Percentiles rank a stretch among this genome's conserved stretches.
phyloP scores from a whole-genome alignment of 306 rosid species.

The Lablab purpureus region DNA sequence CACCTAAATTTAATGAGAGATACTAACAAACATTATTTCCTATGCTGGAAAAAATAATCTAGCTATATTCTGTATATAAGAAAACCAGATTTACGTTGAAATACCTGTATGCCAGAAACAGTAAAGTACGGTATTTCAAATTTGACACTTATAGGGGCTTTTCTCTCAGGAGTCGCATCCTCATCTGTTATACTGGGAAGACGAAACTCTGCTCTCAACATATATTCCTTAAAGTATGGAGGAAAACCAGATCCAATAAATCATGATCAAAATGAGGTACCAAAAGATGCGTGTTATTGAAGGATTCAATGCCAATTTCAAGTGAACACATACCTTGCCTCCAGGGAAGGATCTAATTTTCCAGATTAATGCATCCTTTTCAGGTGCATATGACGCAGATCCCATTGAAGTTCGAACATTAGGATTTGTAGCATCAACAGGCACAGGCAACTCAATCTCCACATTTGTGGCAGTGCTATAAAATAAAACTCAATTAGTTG shows the following conservation, averaged over 20 bases:
- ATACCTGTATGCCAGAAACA: constrained; percentile 93
- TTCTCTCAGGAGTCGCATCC: constrained; percentile 85
- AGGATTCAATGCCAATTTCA: constrained; percentile 38
- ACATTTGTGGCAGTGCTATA: constrained; percentile 95
- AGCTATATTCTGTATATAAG: constrained; percentile 29
- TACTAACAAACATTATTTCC: constrained; percentile 14
- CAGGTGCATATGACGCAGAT: constrained; percentile 97
- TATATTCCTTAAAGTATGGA: constrained; percentile 67
- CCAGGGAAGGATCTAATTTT: constrained; percentile 97
- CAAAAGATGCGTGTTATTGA: constrained; percentile 35
- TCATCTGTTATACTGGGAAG: constrained; percentile 85
- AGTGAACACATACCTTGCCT: constrained; percentile 76
- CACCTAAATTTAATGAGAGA: constrained; percentile 27
- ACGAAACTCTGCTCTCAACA: constrained; percentile 88
- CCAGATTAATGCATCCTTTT: constrained; percentile 91
- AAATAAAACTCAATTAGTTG: constrained; percentile 48
- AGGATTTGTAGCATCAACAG: constrained; percentile 92
- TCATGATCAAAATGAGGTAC: neutral
- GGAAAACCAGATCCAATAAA: constrained; percentile 1
- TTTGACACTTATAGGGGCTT: constrained; percentile 91
- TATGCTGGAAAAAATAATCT: constrained; percentile 11
- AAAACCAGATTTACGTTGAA: constrained; percentile 26
- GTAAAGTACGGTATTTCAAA: constrained; percentile 96
- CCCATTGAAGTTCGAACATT: constrained; percentile 95
- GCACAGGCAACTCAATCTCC: constrained; percentile 93